Conservation (phyloP, 352 stramenopile genomes). For the Pythium rishiriense region DNA sequence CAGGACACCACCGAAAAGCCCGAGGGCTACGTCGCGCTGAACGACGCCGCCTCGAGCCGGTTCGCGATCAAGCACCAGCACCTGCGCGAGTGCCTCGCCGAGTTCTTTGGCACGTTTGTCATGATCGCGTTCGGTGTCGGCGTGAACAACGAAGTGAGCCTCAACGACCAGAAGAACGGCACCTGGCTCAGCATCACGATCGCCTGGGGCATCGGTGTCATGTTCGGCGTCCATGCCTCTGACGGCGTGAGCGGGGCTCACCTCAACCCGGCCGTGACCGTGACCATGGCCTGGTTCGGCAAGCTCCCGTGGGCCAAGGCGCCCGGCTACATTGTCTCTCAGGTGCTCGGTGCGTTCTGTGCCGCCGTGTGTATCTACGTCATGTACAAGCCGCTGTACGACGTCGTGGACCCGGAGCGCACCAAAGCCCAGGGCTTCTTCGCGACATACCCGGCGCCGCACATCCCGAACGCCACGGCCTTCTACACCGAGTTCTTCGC, state of each 20-base stretch:
- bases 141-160: slow-evolving; percentile 61
- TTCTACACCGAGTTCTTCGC: slow-evolving; percentile 54
- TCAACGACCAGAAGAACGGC: slow-evolving; percentile 49
- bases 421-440: slow-evolving; percentile 40
- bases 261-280: slow-evolving; percentile 70
- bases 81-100: slow-evolving; percentile 60
- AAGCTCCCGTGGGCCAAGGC: slow-evolving; percentile 61
- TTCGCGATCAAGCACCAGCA: slow-evolving; percentile 24
- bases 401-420: slow-evolving; percentile 45
- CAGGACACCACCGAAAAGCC: slow-evolving; percentile 17
- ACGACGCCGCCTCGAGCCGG: not conserved
- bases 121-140: slow-evolving; percentile 70
- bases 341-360: slow-evolving; percentile 51
- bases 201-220: slow-evolving; percentile 67
- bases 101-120: slow-evolving; percentile 63
- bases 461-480: slow-evolving; percentile 38
- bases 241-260: slow-evolving; percentile 62
- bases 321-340: slow-evolving; percentile 39
- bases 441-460: slow-evolving; percentile 45
- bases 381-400: slow-evolving; percentile 56
- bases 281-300: slow-evolving; percentile 49
- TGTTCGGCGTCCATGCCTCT: slow-evolving; percentile 70
- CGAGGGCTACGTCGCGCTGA: slow-evolving; percentile 8
- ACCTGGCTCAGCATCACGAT: slow-evolving; percentile 74
- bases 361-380: slow-evolving; percentile 49